phyloP scores from a whole-genome alignment of 2,329 filamentous ascomycete species.

The Thielaviopsis populi region DNA sequence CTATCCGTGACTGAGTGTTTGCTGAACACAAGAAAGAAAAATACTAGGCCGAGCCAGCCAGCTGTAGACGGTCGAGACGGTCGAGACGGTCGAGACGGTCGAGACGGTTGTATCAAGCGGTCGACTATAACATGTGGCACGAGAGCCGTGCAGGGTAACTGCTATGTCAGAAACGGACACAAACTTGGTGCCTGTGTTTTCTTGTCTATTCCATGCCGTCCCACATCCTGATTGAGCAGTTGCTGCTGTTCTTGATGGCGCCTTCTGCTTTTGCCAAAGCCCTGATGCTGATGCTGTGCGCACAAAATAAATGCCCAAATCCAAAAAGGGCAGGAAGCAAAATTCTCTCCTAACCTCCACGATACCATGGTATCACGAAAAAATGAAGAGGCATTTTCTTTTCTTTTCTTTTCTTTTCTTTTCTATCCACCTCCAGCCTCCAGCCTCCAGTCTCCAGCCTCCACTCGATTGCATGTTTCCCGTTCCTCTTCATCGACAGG shows the following conservation, averaged over 20 bases:
- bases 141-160: neutral
- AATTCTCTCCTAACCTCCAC: neutral
- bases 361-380: neutral
- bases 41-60: too few relatives aligned
- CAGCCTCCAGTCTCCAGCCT: too few relatives aligned
- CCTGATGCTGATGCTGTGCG: neutral
- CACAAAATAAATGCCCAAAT: neutral
- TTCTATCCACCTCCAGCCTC: too few relatives aligned
- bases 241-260: fast-evolving
- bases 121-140: neutral
- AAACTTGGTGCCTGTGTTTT: fast-evolving
- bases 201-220: neutral
- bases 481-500: neutral
- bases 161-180: neutral
- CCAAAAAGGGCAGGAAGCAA: neutral
- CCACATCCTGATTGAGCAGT: neutral
- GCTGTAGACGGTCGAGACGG: too few relatives aligned
- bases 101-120: neutral
- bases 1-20: neutral
- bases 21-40: neutral
- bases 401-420: neutral
- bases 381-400: neutral
- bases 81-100: too few relatives aligned
- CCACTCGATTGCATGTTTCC: neutral
- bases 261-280: neutral